A percentile compares a stretch with the other conserved stretches of the same genome.
Evolutionary conservation across 257 asterid genomes (phyloP).

Genomic region (Solanum virginianum): DNA sequence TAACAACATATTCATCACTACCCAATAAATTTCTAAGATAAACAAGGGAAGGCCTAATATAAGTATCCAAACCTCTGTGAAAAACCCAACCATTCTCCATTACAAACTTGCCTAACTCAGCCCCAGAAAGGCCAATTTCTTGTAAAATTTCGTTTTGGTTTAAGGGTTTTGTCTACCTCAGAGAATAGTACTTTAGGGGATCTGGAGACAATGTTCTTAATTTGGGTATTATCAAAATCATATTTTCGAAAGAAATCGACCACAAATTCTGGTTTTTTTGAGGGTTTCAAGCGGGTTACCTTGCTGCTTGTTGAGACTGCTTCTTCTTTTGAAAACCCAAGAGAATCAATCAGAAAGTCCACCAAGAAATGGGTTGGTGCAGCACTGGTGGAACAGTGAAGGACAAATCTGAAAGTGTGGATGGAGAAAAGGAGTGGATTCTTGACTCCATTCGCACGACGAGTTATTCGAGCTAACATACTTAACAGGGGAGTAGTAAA

Average conservation of each 20-base stretch:
- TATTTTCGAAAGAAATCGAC: not conserved
- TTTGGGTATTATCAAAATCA: not conserved
- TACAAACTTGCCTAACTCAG: not conserved
- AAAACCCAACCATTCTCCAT: not conserved
- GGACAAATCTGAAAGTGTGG: not conserved
- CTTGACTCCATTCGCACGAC: not conserved
- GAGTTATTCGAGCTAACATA: not conserved
- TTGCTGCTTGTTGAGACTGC: not conserved
- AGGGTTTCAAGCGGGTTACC: not conserved
- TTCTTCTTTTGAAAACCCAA: constrained; percentile 5
- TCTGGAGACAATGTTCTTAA: not conserved
- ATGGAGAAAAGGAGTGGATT: not conserved
- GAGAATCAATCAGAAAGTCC: not conserved
- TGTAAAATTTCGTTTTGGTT: constrained; percentile 1
- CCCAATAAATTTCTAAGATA: not conserved
- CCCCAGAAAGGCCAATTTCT: not conserved
- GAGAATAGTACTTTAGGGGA: not conserved
- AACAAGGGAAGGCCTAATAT: not conserved
- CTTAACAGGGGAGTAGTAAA: not conserved
- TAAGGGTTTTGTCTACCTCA: constrained; percentile 2
- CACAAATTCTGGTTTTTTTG: not conserved
- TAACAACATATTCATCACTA: not conserved
- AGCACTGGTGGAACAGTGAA: not conserved
- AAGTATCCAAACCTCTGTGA: not conserved
- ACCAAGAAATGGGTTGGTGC: not conserved